These are phyloP conservation scores for cucumber (Cucumis sativus) DNA, from an alignment of 306 rosid species.

Conservation along the genomic window DNA sequence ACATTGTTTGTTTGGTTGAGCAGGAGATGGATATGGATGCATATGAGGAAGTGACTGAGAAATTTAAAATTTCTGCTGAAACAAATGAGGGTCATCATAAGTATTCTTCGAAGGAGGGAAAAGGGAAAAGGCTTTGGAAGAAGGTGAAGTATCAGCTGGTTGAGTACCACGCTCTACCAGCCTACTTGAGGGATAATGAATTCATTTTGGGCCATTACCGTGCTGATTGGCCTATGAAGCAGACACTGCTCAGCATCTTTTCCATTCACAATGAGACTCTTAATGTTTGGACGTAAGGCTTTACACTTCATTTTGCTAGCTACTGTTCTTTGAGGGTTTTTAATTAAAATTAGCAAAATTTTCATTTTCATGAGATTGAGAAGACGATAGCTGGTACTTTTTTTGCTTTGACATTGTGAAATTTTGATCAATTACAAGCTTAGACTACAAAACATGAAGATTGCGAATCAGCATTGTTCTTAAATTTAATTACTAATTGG, in stretches of 20 bases:
- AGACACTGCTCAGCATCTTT: conserved; percentile 66
- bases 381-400: not conserved
- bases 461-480: not conserved
- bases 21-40: conserved; percentile 24
- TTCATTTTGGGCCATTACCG: conserved; percentile 75
- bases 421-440: not conserved
- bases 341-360: not conserved
- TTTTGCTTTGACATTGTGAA: not conserved
- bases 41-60: conserved; percentile 11
- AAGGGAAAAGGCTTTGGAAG: conserved; percentile 73
- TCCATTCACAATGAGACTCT: conserved; percentile 89
- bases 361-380: not conserved
- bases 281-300: conserved; percentile 93
- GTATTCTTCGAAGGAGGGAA: conserved; percentile 31
- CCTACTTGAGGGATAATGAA: conserved; percentile 76
- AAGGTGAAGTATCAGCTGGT: conserved; percentile 88
- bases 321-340: not conserved
- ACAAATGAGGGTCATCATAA: conserved; percentile 19
- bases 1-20: not conserved
- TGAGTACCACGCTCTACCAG: conserved; percentile 81
- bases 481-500: not conserved
- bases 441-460: not conserved
- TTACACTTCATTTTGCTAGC: not conserved
- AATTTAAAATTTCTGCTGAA: conserved; percentile 11
- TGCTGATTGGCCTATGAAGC: conserved; percentile 87